phyloP scores from a whole-genome alignment of 2,329 filamentous ascomycete genomes.

The Xylariaceae sp. region DNA sequence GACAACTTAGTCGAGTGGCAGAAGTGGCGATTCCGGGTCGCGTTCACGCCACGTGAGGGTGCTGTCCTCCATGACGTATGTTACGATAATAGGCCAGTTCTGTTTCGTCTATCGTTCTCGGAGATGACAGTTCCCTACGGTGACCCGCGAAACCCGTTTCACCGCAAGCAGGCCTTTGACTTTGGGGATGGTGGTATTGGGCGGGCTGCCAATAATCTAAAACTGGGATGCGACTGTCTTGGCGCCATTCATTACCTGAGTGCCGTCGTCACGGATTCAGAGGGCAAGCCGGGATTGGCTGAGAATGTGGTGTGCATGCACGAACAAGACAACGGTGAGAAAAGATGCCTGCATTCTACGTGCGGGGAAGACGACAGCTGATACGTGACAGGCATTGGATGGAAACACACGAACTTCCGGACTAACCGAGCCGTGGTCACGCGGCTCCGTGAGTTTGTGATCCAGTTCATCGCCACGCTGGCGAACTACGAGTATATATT shows the following conservation, averaged over 20 bases:
- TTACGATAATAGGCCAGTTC: slow-evolving; percentile 55
- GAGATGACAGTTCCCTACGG: slow-evolving; percentile 63
- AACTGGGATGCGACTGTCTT: slow-evolving; percentile 64
- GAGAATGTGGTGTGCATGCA: slow-evolving; percentile 65
- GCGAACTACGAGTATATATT: slow-evolving; percentile 70
- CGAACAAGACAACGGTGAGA: slow-evolving; percentile 57
- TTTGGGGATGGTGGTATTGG: slow-evolving; percentile 64
- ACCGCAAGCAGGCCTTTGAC: slow-evolving; percentile 65
- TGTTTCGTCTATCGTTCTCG: slow-evolving; percentile 56
- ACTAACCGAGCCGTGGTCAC: slow-evolving; percentile 59
- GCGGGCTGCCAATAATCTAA: slow-evolving; percentile 61
- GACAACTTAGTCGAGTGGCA: slow-evolving; percentile 35
- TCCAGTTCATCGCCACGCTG: slow-evolving; percentile 65
- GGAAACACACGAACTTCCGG: slow-evolving; percentile 68
- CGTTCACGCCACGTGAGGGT: slow-evolving; percentile 59
- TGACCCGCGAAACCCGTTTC: slow-evolving; percentile 58
- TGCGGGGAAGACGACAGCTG: neutral
- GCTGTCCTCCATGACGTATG: slow-evolving; percentile 58
- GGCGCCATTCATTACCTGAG: slow-evolving; percentile 59
- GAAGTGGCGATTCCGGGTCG: slow-evolving; percentile 57
- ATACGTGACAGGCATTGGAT: slow-evolving; percentile 47
- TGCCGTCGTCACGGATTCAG: slow-evolving; percentile 47
- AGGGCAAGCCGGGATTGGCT: slow-evolving; percentile 50
- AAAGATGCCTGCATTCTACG: neutral
- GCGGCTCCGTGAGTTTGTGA: slow-evolving; percentile 57